These are phyloP conservation scores for Populus hybrid DNA, from an alignment of 441 rosid species.

Conservation along the genomic window DNA sequence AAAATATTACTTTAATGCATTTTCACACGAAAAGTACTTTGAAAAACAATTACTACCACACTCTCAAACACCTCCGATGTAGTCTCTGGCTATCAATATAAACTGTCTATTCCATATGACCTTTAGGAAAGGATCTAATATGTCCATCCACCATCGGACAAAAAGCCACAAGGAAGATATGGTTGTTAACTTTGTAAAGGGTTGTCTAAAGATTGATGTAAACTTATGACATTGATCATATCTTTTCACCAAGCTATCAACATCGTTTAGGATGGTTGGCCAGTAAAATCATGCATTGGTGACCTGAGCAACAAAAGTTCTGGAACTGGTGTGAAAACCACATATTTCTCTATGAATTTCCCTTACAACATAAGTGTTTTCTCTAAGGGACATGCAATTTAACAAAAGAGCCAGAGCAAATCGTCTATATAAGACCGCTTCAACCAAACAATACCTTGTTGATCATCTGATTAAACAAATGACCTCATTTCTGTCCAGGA, in stretches of 20 bases:
- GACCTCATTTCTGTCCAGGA: no score
- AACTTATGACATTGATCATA: background rate
- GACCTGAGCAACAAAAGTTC: background rate
- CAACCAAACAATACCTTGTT: no score
- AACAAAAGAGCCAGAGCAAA: background rate
- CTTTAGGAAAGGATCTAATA: background rate
- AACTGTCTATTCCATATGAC: background rate
- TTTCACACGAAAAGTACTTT: no score
- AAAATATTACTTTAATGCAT: no score
- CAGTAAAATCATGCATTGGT: background rate
- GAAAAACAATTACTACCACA: no score
- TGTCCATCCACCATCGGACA: background rate
- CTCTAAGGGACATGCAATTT: background rate
- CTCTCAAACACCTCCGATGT: no score
- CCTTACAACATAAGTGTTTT: background rate
- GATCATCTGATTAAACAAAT: no score
- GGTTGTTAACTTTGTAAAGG: background rate
- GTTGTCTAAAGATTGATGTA: background rate
- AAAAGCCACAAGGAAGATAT: background rate
- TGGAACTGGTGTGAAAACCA: background rate
- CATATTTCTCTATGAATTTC: background rate
- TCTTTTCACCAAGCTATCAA: background rate
- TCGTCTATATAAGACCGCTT: no score
- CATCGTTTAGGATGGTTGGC: background rate
- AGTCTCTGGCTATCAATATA: no score